phyloP scores from a whole-genome alignment of 148 eudicot genomes.

The Chenopodium berlandieri region DNA sequence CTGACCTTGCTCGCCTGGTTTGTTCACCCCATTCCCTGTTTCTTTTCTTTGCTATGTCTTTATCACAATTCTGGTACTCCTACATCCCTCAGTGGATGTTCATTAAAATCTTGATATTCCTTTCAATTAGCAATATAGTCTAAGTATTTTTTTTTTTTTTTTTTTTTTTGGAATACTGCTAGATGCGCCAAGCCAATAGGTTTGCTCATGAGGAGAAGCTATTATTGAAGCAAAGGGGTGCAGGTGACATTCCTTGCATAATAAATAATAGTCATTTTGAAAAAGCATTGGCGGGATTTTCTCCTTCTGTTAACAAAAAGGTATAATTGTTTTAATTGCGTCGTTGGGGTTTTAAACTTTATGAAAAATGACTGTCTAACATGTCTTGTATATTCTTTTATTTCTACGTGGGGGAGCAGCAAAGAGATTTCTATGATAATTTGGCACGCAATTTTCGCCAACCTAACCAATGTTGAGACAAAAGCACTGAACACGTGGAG shows the following conservation, averaged over 20 bases:
- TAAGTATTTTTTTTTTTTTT: too few species aligned
- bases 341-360: neutral
- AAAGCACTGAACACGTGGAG: neutral
- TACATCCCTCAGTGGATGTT: too few species aligned
- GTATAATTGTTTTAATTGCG: neutral
- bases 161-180: too few species aligned
- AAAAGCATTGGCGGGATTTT: constrained; percentile 7
- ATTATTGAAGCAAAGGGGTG: neutral
- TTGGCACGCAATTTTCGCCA: neutral
- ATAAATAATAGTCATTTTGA: neutral
- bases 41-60: too few species aligned
- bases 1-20: too few species aligned
- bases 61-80: too few species aligned
- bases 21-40: too few species aligned
- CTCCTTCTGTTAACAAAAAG: constrained; percentile 8
- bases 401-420: neutral
- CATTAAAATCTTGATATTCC: too few species aligned
- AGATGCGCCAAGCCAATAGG: too few species aligned
- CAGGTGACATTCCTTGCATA: neutral
- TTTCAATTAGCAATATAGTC: too few species aligned
- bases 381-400: neutral
- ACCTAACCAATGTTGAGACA: neutral
- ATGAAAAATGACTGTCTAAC: neutral
- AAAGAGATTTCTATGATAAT: constrained; percentile 4
- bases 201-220: constrained; percentile 26